These are phyloP conservation scores for Oryza brachyantha DNA, from an alignment of 176 grass and related monocot genomes.

Conservation along the genomic window DNA sequence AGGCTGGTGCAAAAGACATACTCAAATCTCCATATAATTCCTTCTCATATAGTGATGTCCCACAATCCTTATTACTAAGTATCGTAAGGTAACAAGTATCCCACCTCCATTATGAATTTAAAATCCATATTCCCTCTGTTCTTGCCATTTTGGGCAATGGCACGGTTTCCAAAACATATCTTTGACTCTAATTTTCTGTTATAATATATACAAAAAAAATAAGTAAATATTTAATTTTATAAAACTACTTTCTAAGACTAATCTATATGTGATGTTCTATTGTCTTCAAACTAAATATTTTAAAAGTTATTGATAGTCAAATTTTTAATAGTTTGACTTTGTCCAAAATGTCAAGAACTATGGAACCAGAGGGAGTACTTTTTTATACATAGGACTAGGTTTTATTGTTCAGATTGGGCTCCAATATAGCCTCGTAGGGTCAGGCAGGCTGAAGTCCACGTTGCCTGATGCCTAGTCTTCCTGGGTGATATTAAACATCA, in stretches of 20 bases:
- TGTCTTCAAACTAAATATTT: too few species aligned
- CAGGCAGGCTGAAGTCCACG: neutral
- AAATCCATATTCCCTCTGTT: conserved; percentile 17
- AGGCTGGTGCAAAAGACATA: conserved; percentile 54
- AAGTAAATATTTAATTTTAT: too few species aligned
- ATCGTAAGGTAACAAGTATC: conserved; percentile 53
- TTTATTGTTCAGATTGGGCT: neutral
- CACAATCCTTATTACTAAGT: conserved; percentile 47
- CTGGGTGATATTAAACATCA: neutral
- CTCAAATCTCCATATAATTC: conserved; percentile 51
- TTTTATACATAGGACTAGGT: neutral
- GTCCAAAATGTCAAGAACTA: too few species aligned
- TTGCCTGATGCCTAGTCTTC: neutral
- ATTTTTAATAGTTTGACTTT: too few species aligned
- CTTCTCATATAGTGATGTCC: conserved; percentile 69
- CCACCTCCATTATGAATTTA: conserved; percentile 12
- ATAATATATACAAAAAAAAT: too few species aligned
- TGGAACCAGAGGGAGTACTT: too few species aligned
- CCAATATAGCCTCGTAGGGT: conserved; percentile 9
- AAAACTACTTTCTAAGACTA: too few species aligned
- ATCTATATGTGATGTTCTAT: too few species aligned
- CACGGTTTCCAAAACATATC: too few species aligned
- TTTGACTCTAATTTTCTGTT: too few species aligned
- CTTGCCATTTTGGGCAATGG: too few species aligned
- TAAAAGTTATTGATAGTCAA: too few species aligned